A percentile compares a stretch with the other conserved stretches of the same genome.
These are phyloP conservation scores for Populus pruinosa DNA, from an alignment of 345 rosid genomes.

Conservation along the genomic window DNA sequence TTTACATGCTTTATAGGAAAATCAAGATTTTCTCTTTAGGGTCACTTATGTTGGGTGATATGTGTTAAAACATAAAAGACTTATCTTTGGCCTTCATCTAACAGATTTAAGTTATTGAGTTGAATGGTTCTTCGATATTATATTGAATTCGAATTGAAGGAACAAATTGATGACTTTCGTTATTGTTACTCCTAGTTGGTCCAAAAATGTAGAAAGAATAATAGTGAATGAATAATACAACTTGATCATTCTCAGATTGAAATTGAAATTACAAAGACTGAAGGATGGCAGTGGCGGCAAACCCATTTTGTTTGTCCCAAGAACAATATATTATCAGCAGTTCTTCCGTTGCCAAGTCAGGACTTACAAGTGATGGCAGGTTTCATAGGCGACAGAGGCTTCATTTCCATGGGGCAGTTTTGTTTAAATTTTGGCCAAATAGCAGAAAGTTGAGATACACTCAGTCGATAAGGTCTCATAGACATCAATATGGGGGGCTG, in stretches of 20 bases:
- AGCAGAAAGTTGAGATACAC: conserved; percentile 24
- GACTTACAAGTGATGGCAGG: conserved; percentile 24
- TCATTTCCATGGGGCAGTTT: conserved; percentile 23
- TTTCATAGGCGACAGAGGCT: conserved; percentile 31
- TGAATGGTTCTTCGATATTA: no score
- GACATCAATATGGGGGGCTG: conserved; percentile 8
- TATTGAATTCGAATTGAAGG: background rate
- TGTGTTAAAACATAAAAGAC: background rate
- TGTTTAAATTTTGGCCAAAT: conserved; percentile 34
- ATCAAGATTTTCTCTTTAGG: background rate
- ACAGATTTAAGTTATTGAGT: no score
- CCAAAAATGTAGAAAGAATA: background rate
- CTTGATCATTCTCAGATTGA: conserved; percentile 24
- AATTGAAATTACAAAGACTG: conserved; percentile 24
- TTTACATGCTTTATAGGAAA: background rate
- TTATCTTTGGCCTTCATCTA: no score
- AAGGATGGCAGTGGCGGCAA: conserved; percentile 59
- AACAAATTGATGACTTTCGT: background rate
- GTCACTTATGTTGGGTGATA: background rate
- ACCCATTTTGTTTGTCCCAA: conserved; percentile 39
- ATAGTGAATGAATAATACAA: background rate
- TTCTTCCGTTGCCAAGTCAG: conserved; percentile 27
- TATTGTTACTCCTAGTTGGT: background rate
- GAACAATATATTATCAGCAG: conserved; percentile 32
- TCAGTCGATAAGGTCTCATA: conserved; percentile 27